Evolutionary conservation across 2,329 filamentous ascomycete genomes (phyloP).

Genomic region (Penicillium sp.): DNA sequence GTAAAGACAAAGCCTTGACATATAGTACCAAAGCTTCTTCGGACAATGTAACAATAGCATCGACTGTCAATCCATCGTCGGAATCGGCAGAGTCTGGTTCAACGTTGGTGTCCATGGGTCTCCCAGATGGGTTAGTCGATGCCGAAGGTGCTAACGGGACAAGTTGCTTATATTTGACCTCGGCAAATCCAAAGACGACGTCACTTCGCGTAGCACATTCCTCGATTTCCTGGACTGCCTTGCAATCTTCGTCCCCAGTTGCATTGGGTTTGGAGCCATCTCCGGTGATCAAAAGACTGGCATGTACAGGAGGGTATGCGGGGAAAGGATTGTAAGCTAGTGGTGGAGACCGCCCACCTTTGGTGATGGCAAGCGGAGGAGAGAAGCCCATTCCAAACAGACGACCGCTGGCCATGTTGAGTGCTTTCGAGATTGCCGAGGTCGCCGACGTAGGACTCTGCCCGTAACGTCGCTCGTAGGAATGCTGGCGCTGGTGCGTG

Average conservation of each 20-base stretch:
- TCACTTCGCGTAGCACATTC: conserved; percentile 90
- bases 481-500: conserved; percentile 68
- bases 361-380: conserved; percentile 46
- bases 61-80: conserved; percentile 75
- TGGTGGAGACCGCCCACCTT: conserved; percentile 47
- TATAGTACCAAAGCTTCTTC: conserved; percentile 96
- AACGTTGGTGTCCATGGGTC: conserved; percentile 25
- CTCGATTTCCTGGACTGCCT: conserved; percentile 77
- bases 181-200: conserved; percentile 94
- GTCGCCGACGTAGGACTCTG: conserved; percentile 72
- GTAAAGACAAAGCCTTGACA: conserved; percentile 84
- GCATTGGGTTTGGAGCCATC: conserved; percentile 59
- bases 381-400: conserved; percentile 52
- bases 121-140: conserved; percentile 34
- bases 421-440: conserved; percentile 89
- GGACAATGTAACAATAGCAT: conserved; percentile 80
- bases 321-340: conserved; percentile 68
- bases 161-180: conserved; percentile 98
- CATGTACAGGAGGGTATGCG: conserved; percentile 71
- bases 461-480: conserved; percentile 77
- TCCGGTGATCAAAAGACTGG: conserved; percentile 62
- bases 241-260: conserved; percentile 73
- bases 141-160: conserved; percentile 77
- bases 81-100: conserved; percentile 48
- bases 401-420: conserved; percentile 80